Evolutionary conservation across 1,284 basidiomycete species (phyloP).

Genomic region (Fomitopsis betulina): DNA sequence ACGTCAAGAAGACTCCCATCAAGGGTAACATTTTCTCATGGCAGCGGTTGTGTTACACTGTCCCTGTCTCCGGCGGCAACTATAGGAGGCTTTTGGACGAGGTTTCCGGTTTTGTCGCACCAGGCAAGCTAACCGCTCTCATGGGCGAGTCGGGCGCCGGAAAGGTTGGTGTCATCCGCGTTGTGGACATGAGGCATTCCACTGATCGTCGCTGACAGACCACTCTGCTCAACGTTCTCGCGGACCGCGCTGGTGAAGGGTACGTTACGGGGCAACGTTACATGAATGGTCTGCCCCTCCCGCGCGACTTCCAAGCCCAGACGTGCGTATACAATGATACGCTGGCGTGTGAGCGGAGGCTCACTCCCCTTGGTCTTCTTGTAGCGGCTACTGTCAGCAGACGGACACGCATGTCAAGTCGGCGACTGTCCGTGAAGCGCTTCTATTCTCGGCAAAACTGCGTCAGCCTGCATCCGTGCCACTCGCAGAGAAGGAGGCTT

Average conservation of each 20-base stretch:
- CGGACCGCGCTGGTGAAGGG: conserved; percentile 68
- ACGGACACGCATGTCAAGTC: conserved; percentile 72
- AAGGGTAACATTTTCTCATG: conserved; percentile 48
- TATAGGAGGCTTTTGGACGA: conserved; percentile 63
- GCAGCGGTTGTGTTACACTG: conserved; percentile 55
- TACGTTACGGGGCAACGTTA: conserved; percentile 73
- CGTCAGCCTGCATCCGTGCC: conserved; percentile 71
- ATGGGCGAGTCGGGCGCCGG: conserved; percentile 83
- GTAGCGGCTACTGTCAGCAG: conserved; percentile 72
- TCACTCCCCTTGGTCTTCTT: conserved; percentile 4
- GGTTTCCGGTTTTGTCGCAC: conserved; percentile 79
- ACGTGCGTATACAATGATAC: conserved; percentile 33
- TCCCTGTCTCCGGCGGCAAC: conserved; percentile 50
- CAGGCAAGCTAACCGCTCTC: conserved; percentile 70
- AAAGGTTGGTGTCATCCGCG: conserved; percentile 42
- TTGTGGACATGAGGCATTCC: not conserved
- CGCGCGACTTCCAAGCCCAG: conserved; percentile 69
- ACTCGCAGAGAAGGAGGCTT: conserved; percentile 69
- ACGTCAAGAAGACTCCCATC: conserved; percentile 21
- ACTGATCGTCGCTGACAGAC: conserved; percentile 39
- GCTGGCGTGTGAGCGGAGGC: not conserved
- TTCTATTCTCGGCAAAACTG: conserved; percentile 76
- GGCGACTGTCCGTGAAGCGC: conserved; percentile 75
- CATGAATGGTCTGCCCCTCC: conserved; percentile 69
- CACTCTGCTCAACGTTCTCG: conserved; percentile 78